Percentiles rank a stretch among this genome's conserved stretches.
These are phyloP conservation scores for Cyberlindnera saturnus DNA, from an alignment of 805 yeast genomes.

Conservation along the genomic window DNA sequence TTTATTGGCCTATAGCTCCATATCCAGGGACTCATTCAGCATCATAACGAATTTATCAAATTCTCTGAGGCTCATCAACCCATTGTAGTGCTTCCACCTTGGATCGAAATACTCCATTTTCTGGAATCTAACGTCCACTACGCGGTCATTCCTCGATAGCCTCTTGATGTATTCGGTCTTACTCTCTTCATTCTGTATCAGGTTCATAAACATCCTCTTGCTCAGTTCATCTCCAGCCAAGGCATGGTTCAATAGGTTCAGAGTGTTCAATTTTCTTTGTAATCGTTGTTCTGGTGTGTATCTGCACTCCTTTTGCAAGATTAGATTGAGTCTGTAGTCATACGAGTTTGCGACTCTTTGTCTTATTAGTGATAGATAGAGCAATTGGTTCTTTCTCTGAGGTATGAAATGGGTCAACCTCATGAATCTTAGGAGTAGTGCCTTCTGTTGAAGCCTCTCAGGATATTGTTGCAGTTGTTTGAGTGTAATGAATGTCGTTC, in stretches of 20 bases:
- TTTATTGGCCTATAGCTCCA: conserved; percentile 1
- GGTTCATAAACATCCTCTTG: conserved; percentile 6
- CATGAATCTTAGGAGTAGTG: not conserved
- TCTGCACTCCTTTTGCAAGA: not conserved
- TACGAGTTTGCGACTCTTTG: not conserved
- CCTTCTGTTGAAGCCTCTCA: not conserved
- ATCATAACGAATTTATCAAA: conserved; percentile 11
- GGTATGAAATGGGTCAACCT: not conserved
- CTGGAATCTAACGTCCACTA: conserved; percentile 4
- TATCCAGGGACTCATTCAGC: conserved; percentile 9
- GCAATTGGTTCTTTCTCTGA: not conserved
- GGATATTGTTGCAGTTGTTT: not conserved
- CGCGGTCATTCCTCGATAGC: conserved; percentile 1
- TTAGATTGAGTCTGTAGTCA: not conserved
- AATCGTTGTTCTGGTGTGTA: not conserved
- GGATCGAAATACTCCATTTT: not conserved
- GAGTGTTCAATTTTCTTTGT: not conserved
- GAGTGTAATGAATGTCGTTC: not conserved
- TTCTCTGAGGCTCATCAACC: conserved; percentile 5
- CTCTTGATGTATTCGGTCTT: conserved; percentile 3
- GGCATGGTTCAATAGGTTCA: not conserved
- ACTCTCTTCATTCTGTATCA: conserved; percentile 8
- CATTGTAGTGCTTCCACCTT: conserved; percentile 3
- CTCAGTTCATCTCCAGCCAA: not conserved
- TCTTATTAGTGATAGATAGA: not conserved